Percentiles rank a stretch among this genome's conserved stretches.
These are phyloP conservation scores for Plicaturopsis crispa DNA, from an alignment of 768 basidiomycete genomes.

Conservation along the genomic window DNA sequence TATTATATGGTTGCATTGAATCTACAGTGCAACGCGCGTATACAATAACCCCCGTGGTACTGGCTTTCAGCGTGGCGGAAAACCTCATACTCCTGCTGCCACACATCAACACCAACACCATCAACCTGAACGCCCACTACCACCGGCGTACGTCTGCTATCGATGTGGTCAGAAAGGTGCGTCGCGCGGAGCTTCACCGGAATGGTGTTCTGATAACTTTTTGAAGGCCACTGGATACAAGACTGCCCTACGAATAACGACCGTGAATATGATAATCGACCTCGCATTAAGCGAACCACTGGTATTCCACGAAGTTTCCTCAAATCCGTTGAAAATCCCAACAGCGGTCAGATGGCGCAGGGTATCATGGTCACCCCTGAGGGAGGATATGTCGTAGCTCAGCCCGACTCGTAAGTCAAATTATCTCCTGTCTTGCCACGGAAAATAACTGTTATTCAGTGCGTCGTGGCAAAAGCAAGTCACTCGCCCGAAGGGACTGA, in stretches of 20 bases:
- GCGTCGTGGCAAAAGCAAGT: conserved; percentile 95
- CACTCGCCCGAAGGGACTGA: conserved; percentile 68
- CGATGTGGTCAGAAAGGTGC: conserved; percentile 96
- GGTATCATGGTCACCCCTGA: conserved; percentile 99
- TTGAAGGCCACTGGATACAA: conserved; percentile 96
- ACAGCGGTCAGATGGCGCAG: conserved; percentile 58
- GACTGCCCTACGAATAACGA: conserved; percentile 98
- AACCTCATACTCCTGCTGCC: conserved; percentile 48
- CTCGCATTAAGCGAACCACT: conserved; percentile 95
- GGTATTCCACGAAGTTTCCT: conserved; percentile 98
- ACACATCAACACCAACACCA: conserved; percentile 41
- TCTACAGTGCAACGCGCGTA: conserved; percentile 57
- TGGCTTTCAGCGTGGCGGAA: conserved; percentile 53
- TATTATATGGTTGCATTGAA: conserved; percentile 14
- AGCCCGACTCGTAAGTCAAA: conserved; percentile 87
- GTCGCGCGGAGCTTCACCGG: neutral
- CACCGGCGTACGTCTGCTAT: conserved; percentile 96
- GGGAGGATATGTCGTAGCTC: conserved; percentile 94
- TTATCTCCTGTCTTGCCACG: neutral
- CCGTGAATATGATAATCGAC: conserved; percentile 88
- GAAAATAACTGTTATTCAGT: conserved; percentile 29
- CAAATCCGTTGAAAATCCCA: conserved; percentile 89
- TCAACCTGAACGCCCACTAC: conserved; percentile 70
- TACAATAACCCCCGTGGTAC: conserved; percentile 63
- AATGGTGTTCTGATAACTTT: conserved; percentile 6